Percentiles rank a stretch among this genome's conserved stretches.
Evolutionary conservation across 106 monocot genomes (phyloP).

Genomic region (Acanthochlamys bracteata): DNA sequence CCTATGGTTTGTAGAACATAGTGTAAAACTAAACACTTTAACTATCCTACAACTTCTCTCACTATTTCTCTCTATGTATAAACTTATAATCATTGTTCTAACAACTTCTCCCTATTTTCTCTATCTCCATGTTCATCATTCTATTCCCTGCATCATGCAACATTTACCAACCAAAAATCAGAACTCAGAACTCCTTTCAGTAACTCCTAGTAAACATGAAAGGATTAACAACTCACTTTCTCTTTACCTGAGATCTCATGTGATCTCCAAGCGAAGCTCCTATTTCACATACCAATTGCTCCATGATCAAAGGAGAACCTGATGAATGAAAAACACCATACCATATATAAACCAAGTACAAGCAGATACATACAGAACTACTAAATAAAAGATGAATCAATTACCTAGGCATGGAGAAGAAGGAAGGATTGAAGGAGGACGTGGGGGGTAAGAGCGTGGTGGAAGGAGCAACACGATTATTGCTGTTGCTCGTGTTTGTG

Average conservation of each 20-base stretch:
- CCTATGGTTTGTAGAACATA: background rate
- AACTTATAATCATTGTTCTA: background rate
- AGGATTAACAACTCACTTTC: background rate
- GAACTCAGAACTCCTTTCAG: background rate
- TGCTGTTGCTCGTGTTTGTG: constrained; percentile 6
- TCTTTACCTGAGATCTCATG: background rate
- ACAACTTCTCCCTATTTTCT: constrained; percentile 3
- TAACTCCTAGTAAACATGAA: background rate
- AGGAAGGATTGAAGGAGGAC: constrained; percentile 48
- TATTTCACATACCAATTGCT: constrained; percentile 41
- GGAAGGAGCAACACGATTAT: constrained; percentile 34
- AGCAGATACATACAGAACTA: background rate
- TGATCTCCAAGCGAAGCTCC: background rate
- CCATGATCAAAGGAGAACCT: constrained; percentile 45
- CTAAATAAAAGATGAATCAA: background rate
- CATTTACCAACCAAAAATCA: background rate
- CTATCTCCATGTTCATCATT: background rate
- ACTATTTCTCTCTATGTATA: background rate
- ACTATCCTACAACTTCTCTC: background rate
- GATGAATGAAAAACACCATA: background rate
- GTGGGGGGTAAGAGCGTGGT: constrained; percentile 31
- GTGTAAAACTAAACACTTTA: background rate
- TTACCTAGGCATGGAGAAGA: constrained; percentile 65
- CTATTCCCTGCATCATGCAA: background rate
- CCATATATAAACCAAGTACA: background rate